Percentiles rank a stretch among this genome's conserved stretches.
These are phyloP conservation scores for Phytophthora melonis DNA, from an alignment of 352 stramenopile genomes.

Conservation along the genomic window DNA sequence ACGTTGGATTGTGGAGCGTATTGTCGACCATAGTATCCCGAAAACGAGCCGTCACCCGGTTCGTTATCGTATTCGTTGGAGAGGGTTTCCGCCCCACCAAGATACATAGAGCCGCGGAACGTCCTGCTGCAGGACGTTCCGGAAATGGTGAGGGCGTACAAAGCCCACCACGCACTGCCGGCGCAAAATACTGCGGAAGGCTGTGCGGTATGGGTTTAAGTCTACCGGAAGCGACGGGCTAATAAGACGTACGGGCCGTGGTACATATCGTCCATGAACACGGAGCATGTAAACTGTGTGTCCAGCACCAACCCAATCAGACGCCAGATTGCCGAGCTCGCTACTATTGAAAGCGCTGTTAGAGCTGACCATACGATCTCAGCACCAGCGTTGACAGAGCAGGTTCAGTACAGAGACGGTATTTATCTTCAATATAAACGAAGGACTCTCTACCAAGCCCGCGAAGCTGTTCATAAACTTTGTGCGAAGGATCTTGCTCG, in stretches of 20 bases:
- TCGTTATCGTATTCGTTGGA: too few species aligned
- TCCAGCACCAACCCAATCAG: neutral
- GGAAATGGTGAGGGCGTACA: too few species aligned
- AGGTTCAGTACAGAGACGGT: neutral
- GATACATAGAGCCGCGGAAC: too few species aligned
- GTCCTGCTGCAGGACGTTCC: too few species aligned
- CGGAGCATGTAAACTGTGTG: neutral
- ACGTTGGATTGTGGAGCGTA: too few species aligned
- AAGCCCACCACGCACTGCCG: too few species aligned
- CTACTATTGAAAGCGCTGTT: neutral
- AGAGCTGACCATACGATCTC: neutral
- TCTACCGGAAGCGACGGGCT: neutral
- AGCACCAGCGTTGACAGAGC: neutral
- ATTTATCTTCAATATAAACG: neutral
- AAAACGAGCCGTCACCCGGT: too few species aligned
- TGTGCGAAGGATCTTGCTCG: neutral
- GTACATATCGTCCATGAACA: neutral
- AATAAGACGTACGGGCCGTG: neutral
- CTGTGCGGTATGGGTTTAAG: neutral
- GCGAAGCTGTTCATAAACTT: neutral
- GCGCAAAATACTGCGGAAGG: neutral
- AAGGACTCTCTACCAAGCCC: neutral
- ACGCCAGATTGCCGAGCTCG: neutral
- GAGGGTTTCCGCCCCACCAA: too few species aligned
- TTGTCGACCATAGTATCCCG: too few species aligned